A percentile compares a stretch with the other conserved stretches of the same genome.
Conservation (phyloP, 352 stramenopile species). For the Phytopythium helicoides region DNA sequence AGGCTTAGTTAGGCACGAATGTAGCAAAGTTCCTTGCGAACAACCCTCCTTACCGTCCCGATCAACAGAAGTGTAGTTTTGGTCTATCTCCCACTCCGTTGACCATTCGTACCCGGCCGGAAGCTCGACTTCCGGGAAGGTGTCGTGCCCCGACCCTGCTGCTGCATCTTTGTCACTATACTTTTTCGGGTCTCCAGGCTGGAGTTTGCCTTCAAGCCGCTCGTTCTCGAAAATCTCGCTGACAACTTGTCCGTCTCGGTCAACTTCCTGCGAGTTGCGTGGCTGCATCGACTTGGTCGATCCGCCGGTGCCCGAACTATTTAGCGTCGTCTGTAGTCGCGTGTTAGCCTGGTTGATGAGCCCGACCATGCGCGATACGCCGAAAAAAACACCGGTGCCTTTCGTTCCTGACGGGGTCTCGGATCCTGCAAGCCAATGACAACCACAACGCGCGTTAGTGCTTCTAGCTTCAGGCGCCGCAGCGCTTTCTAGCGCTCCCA, state of each 20-base stretch:
- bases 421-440: conserved; percentile 14
- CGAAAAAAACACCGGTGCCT: conserved; percentile 59
- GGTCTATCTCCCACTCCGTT: conserved; percentile 82
- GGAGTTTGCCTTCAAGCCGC: conserved; percentile 72
- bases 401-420: conserved; percentile 33
- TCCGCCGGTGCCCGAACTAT: conserved; percentile 20
- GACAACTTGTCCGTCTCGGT: conserved; percentile 67
- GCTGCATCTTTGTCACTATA: conserved; percentile 67
- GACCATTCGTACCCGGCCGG: conserved; percentile 76
- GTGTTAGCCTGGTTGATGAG: conserved; percentile 68
- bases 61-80: conserved; percentile 77
- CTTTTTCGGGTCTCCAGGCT: conserved; percentile 61
- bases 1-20: not conserved
- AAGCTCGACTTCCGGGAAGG: conserved; percentile 62
- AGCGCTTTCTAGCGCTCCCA: not conserved
- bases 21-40: not conserved
- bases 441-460: conserved; percentile 4
- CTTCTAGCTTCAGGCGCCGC: not conserved
- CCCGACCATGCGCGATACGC: conserved; percentile 65
- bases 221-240: conserved; percentile 88
- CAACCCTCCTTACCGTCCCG: conserved; percentile 35
- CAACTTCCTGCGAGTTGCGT: conserved; percentile 54
- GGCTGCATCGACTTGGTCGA: conserved; percentile 23
- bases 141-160: conserved; percentile 54
- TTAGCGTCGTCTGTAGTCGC: conserved; percentile 69